phyloP scores from a whole-genome alignment of 768 basidiomycete species.

The Fomitopsis serialis region DNA sequence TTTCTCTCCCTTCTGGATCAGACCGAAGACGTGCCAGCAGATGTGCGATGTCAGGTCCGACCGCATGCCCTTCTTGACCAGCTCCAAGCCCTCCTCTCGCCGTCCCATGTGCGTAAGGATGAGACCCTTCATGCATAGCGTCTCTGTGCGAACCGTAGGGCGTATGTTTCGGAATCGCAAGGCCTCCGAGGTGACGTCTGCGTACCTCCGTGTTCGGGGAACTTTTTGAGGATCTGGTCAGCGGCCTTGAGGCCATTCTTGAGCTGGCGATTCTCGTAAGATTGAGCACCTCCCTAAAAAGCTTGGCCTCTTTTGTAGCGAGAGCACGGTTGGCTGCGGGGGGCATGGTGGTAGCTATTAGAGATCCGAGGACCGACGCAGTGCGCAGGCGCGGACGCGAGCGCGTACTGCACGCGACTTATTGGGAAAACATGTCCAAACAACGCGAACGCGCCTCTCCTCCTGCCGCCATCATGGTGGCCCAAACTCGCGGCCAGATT shows the following conservation, averaged over 20 bases:
- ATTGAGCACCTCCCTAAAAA: slow-evolving; percentile 83
- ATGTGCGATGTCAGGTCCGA: slow-evolving; percentile 87
- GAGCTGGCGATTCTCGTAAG: slow-evolving; percentile 88
- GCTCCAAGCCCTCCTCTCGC: slow-evolving; percentile 75
- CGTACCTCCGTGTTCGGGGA: slow-evolving; percentile 92
- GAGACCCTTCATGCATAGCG: slow-evolving; percentile 94
- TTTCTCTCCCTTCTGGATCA: slow-evolving; percentile 90
- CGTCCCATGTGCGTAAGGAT: slow-evolving; percentile 75
- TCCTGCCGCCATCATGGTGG: slow-evolving; percentile 48
- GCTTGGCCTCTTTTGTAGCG: slow-evolving; percentile 74
- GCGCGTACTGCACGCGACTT: background rate
- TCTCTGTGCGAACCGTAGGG: slow-evolving; percentile 78
- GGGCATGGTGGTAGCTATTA: slow-evolving; percentile 14
- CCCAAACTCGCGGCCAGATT: slow-evolving; percentile 58
- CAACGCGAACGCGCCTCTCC: slow-evolving; percentile 16
- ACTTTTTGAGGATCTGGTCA: slow-evolving; percentile 92
- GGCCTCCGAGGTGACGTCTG: background rate
- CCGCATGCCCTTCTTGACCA: slow-evolving; percentile 79
- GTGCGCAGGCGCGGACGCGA: background rate
- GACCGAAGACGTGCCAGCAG: slow-evolving; percentile 96
- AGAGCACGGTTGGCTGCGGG: slow-evolving; percentile 44
- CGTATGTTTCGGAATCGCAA: too few relatives aligned
- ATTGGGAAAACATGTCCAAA: slow-evolving; percentile 8
- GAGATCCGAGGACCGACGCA: background rate
- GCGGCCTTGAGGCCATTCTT: slow-evolving; percentile 88